Percentiles rank a stretch among this genome's conserved stretches.
Conservation (phyloP, 2,329 filamentous ascomycete species). For the Exophiala bonariae region DNA sequence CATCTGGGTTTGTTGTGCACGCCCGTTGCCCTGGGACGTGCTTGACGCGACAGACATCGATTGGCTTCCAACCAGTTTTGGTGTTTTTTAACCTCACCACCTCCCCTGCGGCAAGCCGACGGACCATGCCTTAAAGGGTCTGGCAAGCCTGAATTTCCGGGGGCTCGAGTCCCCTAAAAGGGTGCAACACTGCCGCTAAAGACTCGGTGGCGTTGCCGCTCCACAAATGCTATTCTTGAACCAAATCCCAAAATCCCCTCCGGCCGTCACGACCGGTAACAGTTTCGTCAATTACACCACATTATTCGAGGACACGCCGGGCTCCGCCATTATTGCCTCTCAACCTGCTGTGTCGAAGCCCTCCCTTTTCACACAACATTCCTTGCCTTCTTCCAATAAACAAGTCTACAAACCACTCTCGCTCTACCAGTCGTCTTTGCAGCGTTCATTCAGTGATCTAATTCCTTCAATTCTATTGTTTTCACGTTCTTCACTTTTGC, state of each 20-base stretch:
- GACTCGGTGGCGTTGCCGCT: slow-evolving; percentile 8
- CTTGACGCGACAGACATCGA: slow-evolving; percentile 1
- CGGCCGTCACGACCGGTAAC: slow-evolving; percentile 9
- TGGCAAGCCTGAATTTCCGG: not conserved
- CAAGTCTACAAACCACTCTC: slow-evolving; percentile 4
- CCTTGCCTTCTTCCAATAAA: not conserved
- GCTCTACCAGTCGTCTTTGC: slow-evolving; percentile 1
- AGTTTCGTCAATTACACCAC: slow-evolving; percentile 12
- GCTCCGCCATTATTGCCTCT: not conserved
- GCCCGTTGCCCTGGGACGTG: slow-evolving; percentile 14
- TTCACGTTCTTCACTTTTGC: too few relatives aligned
- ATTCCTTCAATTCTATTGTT: slow-evolving; percentile 9
- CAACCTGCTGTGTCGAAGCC: slow-evolving; percentile 1
- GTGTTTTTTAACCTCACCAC: slow-evolving; percentile 2
- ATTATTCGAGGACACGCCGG: not conserved
- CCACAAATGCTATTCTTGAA: slow-evolving; percentile 10
- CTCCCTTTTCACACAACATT: not conserved
- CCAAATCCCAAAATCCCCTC: not conserved
- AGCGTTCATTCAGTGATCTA: not conserved
- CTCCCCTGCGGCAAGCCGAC: slow-evolving; percentile 18
- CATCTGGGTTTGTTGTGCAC: slow-evolving; percentile 7
- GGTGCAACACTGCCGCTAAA: not conserved
- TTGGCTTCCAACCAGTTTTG: not conserved
- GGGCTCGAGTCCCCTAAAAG: not conserved
- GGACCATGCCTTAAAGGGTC: not conserved